phyloP scores from a whole-genome alignment of 2,329 filamentous ascomycete species.

The Pezicula rhizophila region DNA sequence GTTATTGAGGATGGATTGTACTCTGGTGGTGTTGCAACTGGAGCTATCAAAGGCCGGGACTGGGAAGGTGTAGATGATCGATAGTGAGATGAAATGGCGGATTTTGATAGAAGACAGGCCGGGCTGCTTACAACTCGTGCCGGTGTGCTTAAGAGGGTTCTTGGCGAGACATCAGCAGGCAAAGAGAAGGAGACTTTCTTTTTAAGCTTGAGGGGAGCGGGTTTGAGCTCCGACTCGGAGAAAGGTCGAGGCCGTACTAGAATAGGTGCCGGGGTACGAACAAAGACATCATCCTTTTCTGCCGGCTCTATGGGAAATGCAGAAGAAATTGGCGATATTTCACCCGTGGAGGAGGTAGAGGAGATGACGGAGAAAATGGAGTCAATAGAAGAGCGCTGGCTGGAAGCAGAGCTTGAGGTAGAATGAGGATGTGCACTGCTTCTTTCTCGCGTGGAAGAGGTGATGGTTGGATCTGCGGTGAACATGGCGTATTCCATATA shows the following conservation, averaged over 20 bases:
- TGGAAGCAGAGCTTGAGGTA: slow-evolving; percentile 13
- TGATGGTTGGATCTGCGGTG: slow-evolving; percentile 9
- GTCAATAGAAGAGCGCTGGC: slow-evolving; percentile 21
- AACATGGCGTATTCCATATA: slow-evolving; percentile 18
- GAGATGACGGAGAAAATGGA: slow-evolving; percentile 21
- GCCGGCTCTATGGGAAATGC: slow-evolving; percentile 1
- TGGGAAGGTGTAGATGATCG: neutral
- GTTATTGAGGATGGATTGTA: neutral
- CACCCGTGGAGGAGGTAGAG: slow-evolving; percentile 9
- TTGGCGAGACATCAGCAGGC: slow-evolving; percentile 1
- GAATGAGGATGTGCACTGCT: slow-evolving; percentile 2
- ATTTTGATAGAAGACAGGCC: neutral
- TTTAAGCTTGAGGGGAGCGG: slow-evolving; percentile 13
- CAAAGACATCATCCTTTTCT: neutral
- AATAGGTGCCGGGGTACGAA: slow-evolving; percentile 3
- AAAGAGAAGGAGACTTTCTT: slow-evolving; percentile 26
- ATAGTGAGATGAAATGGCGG: neutral
- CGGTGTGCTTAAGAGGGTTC: slow-evolving; percentile 2
- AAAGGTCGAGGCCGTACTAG: neutral
- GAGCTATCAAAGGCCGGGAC: slow-evolving; percentile 3
- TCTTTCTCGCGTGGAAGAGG: neutral
- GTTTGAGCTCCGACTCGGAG: neutral
- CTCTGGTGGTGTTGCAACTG: neutral
- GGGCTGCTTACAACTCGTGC: neutral
- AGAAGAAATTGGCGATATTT: slow-evolving; percentile 11